Evolutionary conservation across 805 yeast species (phyloP).

Genomic region (Myxozyma udenii): DNA sequence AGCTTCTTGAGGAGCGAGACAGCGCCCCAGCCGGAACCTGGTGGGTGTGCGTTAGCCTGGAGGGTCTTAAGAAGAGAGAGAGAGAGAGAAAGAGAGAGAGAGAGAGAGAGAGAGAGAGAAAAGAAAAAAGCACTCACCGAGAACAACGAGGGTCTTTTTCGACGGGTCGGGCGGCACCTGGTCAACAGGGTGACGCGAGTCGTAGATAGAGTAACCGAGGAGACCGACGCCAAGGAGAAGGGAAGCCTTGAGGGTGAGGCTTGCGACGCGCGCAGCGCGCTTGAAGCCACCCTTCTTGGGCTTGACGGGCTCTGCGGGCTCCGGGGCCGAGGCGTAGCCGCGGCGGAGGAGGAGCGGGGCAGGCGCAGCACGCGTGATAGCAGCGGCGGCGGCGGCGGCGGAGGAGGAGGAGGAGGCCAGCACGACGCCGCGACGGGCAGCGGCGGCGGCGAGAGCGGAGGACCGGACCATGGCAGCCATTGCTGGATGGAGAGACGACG

Average conservation of each 20-base stretch:
- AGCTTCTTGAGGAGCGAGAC: conserved; percentile 77
- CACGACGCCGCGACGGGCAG: conserved; percentile 1
- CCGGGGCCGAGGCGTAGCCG: conserved; percentile 9
- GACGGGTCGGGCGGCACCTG: conserved; percentile 50
- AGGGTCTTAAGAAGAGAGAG: too few relatives aligned
- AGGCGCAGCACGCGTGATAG: neutral
- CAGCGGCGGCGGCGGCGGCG: neutral
- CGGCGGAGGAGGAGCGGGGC: conserved; percentile 1
- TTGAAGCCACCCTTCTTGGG: conserved; percentile 15
- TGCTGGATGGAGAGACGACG: neutral
- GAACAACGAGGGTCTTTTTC: conserved; percentile 68
- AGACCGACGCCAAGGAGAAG: conserved; percentile 22
- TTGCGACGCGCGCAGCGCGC: conserved; percentile 9
- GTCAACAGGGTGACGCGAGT: conserved; percentile 39
- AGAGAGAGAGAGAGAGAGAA: neutral
- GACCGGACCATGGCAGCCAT: neutral
- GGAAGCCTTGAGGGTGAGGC: conserved; percentile 25
- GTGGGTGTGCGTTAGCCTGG: neutral
- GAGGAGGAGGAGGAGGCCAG: neutral
- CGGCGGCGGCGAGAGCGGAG: neutral
- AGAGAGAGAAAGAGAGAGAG: neutral
- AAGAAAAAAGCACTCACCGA: conserved; percentile 40
- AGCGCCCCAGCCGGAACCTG: conserved; percentile 93
- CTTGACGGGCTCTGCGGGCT: conserved; percentile 2
- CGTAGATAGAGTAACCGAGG: conserved; percentile 36